Conservation (phyloP, 2,329 filamentous ascomycete species). For the Hysterium pulicare region DNA sequence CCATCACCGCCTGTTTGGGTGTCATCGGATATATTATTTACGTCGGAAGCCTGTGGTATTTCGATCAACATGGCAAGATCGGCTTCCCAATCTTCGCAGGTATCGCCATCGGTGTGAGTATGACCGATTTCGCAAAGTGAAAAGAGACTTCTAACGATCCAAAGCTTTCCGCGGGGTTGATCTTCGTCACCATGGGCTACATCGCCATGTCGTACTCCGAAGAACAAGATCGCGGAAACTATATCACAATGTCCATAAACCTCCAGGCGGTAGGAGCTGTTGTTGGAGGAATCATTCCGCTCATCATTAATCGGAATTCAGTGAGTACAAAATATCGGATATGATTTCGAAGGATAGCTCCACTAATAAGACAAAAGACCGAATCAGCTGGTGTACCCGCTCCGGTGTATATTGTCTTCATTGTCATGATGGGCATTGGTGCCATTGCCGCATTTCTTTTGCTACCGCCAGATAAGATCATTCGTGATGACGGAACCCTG, state of each 20-base stretch:
- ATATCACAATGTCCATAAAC: slow-evolving; percentile 26
- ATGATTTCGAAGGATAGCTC: too few species aligned
- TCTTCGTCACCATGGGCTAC: slow-evolving; percentile 32
- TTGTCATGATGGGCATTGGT: slow-evolving; percentile 17
- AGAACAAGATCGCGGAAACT: slow-evolving; percentile 29
- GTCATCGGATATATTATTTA: slow-evolving; percentile 25
- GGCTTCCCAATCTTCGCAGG: slow-evolving; percentile 22
- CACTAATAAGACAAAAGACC: slow-evolving; percentile 1
- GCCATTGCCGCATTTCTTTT: slow-evolving; percentile 11
- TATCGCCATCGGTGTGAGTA: slow-evolving; percentile 23
- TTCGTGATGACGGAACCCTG: slow-evolving; percentile 23
- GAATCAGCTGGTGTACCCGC: slow-evolving; percentile 12
- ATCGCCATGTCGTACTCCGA: slow-evolving; percentile 33
- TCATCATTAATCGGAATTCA: slow-evolving; percentile 23
- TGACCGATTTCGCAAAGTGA: background rate
- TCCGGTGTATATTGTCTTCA: slow-evolving; percentile 26
- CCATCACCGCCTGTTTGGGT: slow-evolving; percentile 17
- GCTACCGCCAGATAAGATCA: slow-evolving; percentile 19
- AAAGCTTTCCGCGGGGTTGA: slow-evolving; percentile 18
- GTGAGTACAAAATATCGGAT: too few species aligned
- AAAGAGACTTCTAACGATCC: background rate
- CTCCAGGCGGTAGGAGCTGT: slow-evolving; percentile 29
- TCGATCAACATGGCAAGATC: slow-evolving; percentile 19
- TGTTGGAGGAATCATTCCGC: slow-evolving; percentile 25
- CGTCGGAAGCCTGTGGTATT: slow-evolving; percentile 28